Base-by-base conservation (phyloP, 2,329 filamentous ascomycete genomes). In the Epichloe sibirici region DNA sequence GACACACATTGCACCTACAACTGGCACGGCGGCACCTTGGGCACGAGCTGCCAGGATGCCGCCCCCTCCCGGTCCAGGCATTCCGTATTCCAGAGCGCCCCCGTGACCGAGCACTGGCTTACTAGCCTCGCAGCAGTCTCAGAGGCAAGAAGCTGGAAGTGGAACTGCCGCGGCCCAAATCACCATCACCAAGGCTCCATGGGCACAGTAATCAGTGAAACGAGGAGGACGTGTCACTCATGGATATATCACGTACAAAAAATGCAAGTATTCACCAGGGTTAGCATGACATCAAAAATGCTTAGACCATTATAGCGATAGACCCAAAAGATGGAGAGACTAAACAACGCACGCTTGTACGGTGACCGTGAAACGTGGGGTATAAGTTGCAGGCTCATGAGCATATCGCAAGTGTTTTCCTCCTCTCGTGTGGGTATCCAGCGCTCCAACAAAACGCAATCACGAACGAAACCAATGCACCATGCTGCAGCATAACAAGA, bases 1-100 rank as follows among this genome's bases (percentile, higher is more conserved):
- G 57, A 15, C 46, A 51, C 8, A 53, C 58, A 43, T 57, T 57
- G n/a, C 56, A 61, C 52, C 62, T 21, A 52, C 53, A n/a, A 53
- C 58, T 3, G 70, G 71, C 11, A 74, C 69, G 8, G 65, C 68
- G 21, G 73, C 72, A 1, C 71, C 74, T 0, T 76, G 74, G 74
- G 67, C 71, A 3, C 65, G 70, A 46, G 64, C 67, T 21, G 65
- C 69, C 38, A 65, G 63, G 38, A 72, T 73, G 67, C 67, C 71
- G 5, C 55, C 60, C 5, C 49, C 58, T n/a, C 46, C 53, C 3
- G 68, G 64, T 0, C 60, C 67, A 0, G 70, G 71, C 7, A 70
- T 71, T 13, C 66, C 70, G 4, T 72, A 71, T 55, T 66, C 71
- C 3, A 65, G 69, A 48, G 60, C 61, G 25, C 63, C 67, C 15